Base-by-base conservation (phyloP, 495 filamentous ascomycete genomes). In the Xylaria venustula region DNA sequence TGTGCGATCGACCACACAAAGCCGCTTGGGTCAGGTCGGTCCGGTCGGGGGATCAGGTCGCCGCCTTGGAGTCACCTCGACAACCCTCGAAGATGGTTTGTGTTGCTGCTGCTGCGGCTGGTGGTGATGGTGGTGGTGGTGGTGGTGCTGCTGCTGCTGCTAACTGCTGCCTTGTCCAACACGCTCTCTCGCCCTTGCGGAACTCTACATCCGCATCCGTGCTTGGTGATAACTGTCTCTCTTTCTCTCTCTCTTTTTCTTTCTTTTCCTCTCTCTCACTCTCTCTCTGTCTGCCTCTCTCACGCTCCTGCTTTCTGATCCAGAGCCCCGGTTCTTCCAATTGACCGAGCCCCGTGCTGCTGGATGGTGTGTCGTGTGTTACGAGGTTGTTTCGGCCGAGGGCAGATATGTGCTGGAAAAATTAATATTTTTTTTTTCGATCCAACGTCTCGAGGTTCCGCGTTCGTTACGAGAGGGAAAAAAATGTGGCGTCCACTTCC, bases 401-500 rank as follows among this genome's bases (percentile, higher is more conserved):
- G 28, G 25, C 36, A 58, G 50, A 61, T 46, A 20, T 37, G 41
- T 48, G 50, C 28, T 41, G n/a, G 50, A 11, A 58, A 47, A 42
- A 28, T 47, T 48, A 11, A 47, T 36, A 42, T 42, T 47, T 46
- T 23, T 60, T 61, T 58, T 58, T 61, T 54, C 25, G 22, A 28
- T 61, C 50, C 3, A 54, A 49, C 28, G 40, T n/a, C 51, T 54
- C 50, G 40, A 61, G 30, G 50, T n/a, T 54, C 58, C 50, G 49
- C 58, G 58, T 54, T 36, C 28, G 50, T 54, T 54, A 61, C 50
- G 42, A 46, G 32, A 19, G 17, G 14, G 32, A 22, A 61, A 61
- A 61, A 61, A 61, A 54, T 61, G 58, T 61, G 58, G 58, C 58
- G 58, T 61, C 50, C 49, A 44, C 50, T 28, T 61, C 49, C 30